Evolutionary conservation across 176 grass and related monocot species (phyloP), one percentile per base, ranked within the genome.

Genomic region (Eleusine coracana): DNA sequence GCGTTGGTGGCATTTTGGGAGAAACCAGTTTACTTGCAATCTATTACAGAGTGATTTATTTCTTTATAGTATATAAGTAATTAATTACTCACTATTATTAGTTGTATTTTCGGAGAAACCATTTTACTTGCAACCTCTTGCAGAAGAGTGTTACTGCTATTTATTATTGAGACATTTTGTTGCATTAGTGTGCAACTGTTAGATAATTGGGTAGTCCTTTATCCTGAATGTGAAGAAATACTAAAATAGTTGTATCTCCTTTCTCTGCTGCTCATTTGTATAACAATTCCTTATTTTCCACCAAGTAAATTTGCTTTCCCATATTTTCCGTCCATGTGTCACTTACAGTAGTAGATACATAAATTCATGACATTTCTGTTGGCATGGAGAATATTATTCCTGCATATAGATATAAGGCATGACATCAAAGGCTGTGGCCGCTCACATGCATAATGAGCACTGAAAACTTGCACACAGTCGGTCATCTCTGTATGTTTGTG

Each of bases 31-130:
- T 25, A 5, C 27, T 46, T 44, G 18, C 18, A 45, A 20, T 41
- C 64, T 18, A 23, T 75, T 85, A 36, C 42, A 84, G 23, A 73
- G 23, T 66, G 11, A 45, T 77, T n/a, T 64, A 49, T 23, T 83
- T n/a, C 23, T 65, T 56, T 21, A 17, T 13, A 52, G 50, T 52
- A 13, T 5, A 34, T 34, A 34, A 34, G 31, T 34, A 34, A 34
- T 34, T 34, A 34, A 34, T 14, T 38, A 25, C 25, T 25, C 37
- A 2, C 27, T 73, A 21, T 34, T 28, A 34, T 28, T 31, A 5
- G 10, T 65, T 60, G 55, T 23, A 60, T 60, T 25, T 23, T 52
- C 21, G 20, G 10, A 11, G 8, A 60, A 60, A 23, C 56, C 52
- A 20, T 20, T 55, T 55, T 20, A 20, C 52, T 55, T 55, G 52